These are phyloP conservation scores for Saccharomycopsis schoenii DNA, from an alignment of 805 yeast genomes.

Conservation along the genomic window DNA sequence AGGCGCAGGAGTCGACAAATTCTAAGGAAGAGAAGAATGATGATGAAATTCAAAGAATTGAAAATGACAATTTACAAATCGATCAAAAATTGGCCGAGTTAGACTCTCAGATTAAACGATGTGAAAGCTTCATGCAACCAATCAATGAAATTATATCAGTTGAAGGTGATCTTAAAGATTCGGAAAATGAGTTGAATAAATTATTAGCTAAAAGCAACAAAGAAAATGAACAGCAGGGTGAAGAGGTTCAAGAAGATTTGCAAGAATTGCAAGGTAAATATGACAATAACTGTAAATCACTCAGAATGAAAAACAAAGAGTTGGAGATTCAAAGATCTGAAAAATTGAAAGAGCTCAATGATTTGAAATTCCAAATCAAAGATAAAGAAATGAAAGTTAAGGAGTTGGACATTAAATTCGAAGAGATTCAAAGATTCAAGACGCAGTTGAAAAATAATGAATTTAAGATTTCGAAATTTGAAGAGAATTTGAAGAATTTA, in stretches of 20 bases:
- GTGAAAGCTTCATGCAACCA: conserved; percentile 18
- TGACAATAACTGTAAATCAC: conserved; percentile 29
- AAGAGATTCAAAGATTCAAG: conserved; percentile 36
- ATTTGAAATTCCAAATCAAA: conserved; percentile 40
- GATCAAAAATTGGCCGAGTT: conserved; percentile 16
- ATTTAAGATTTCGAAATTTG: conserved; percentile 22
- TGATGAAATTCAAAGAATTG: conserved; percentile 7
- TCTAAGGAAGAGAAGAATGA: not conserved
- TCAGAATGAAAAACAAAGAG: conserved; percentile 28
- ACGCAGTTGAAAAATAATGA: conserved; percentile 30
- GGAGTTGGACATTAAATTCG: conserved; percentile 40
- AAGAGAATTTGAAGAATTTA: conserved; percentile 14
- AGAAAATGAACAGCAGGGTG: conserved; percentile 23
- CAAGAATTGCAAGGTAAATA: conserved; percentile 35
- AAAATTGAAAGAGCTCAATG: conserved; percentile 33
- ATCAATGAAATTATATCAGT: conserved; percentile 24
- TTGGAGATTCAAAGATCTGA: conserved; percentile 35
- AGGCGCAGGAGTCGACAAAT: not conserved
- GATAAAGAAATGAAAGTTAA: conserved; percentile 45
- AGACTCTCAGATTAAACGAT: not conserved
- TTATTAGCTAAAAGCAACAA: conserved; percentile 25
- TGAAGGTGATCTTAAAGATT: not conserved
- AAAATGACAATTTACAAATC: conserved; percentile 17
- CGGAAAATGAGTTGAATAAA: conserved; percentile 24
- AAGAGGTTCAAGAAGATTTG: conserved; percentile 35